Percentiles rank a stretch among this genome's conserved stretches.
phyloP scores from a whole-genome alignment of 345 rosid species.

The Microthlaspi erraticum region DNA sequence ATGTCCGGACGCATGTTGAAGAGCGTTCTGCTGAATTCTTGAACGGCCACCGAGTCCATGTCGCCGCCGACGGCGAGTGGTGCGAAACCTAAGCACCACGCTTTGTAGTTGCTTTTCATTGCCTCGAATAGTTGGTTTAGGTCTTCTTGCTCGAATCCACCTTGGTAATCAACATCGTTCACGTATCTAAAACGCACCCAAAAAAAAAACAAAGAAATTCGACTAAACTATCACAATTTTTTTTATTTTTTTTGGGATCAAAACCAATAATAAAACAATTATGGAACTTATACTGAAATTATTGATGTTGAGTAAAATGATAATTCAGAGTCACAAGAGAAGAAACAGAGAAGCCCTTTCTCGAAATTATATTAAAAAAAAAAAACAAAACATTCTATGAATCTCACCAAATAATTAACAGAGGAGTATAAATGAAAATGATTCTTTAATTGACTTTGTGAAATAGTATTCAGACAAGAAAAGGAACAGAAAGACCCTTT shows the following conservation, averaged over 20 bases:
- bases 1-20: slow-evolving; percentile 98
- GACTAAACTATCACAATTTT: neutral
- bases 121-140: slow-evolving; percentile 80
- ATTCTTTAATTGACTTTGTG: too few species aligned
- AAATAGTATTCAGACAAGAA: too few species aligned
- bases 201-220: neutral
- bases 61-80: slow-evolving; percentile 89
- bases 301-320: too few species aligned
- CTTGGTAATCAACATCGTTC: slow-evolving; percentile 79
- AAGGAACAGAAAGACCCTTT: too few species aligned
- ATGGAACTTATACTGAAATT: too few species aligned
- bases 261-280: too few species aligned
- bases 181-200: slow-evolving; percentile 50
- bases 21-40: slow-evolving; percentile 90
- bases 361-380: neutral
- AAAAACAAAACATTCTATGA: too few species aligned
- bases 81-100: slow-evolving; percentile 93
- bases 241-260: too few species aligned
- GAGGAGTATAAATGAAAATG: too few species aligned
- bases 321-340: too few species aligned
- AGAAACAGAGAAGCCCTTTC: neutral
- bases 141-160: slow-evolving; percentile 90
- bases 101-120: slow-evolving; percentile 74
- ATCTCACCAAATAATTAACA: neutral
- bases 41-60: slow-evolving; percentile 85